Base-by-base conservation (phyloP, 768 basidiomycete genomes). In the Termitomyces sp. region DNA sequence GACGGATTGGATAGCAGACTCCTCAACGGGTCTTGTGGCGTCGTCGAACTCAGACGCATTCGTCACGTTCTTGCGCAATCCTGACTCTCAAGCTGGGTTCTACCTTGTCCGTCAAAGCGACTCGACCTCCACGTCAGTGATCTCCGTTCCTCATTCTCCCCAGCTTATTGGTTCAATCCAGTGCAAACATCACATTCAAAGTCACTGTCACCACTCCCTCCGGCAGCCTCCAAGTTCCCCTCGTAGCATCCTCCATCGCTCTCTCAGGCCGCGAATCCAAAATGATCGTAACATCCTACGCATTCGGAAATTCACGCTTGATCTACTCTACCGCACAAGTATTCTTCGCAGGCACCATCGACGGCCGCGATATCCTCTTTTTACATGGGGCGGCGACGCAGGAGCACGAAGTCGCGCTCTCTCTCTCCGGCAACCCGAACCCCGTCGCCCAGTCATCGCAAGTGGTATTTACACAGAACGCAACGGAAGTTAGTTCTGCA, bases 321-420 rank as follows among this genome's bases (percentile, higher is more conserved):
- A 70, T 81, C 3, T 93, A 89, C 70, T 86, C 90, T 5, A 92
- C 91, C 1, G 88, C 90, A 0, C 79, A 83, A 58, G 76, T 94
- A 32, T 80, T 92, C 65, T 91, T 82, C 64, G 83, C 89, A 0
- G 82, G 86, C 4, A 71, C 64, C 28, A 85, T 88, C 35, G 87
- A 82, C 35, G 77, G 72, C 2, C 74, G 84, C n/a, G 86, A 88
- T 64, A 71, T 89, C 23, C 74, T 90, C 5, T 82, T 87, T 71
- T 71, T 89, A 10, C 80, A 85, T 60, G 88, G 88, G 2, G 77
- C 83, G 59, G 69, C 77, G 2, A 64, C 68, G 0, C 82, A 87
- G 61, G 77, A 78, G 44, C 85, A 87, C 61, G 88, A 88, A 67
- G 68, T 72, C 13, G 69, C 81, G 7, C 70, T 87, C 55, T 52